phyloP scores from a whole-genome alignment of 768 basidiomycete species.

The Leccinellum rugosiceps region DNA sequence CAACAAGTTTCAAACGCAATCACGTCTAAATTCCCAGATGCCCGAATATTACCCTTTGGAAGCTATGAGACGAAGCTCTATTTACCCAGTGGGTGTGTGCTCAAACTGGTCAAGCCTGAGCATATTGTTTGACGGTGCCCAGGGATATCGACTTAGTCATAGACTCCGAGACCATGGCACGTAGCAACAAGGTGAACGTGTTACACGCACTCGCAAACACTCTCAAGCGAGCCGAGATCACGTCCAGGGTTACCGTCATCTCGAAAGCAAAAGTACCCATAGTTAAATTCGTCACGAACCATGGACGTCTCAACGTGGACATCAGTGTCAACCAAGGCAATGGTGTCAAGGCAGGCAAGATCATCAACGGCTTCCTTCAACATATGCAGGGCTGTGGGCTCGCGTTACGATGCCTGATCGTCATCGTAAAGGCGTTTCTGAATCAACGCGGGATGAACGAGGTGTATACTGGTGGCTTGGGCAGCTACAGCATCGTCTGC shows the following conservation, averaged over 20 bases:
- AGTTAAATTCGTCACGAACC: conserved; percentile 85
- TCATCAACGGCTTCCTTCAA: conserved; percentile 76
- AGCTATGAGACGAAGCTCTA: conserved; percentile 93
- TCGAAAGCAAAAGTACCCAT: conserved; percentile 95
- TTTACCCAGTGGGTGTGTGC: conserved; percentile 81
- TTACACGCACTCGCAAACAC: conserved; percentile 76
- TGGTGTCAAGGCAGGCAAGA: conserved; percentile 72
- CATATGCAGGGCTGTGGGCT: conserved; percentile 54
- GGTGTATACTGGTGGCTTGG: conserved; percentile 93
- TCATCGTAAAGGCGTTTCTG: conserved; percentile 90
- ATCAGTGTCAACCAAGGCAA: conserved; percentile 91
- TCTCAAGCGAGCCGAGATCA: conserved; percentile 71
- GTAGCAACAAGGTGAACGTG: conserved; percentile 62
- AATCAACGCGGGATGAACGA: conserved; percentile 93
- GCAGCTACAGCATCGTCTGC: conserved; percentile 93
- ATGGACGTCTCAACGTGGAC: conserved; percentile 85
- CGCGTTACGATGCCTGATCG: conserved; percentile 77
- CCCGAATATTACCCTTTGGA: conserved; percentile 82
- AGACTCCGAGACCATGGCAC: conserved; percentile 71
- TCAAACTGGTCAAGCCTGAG: not conserved
- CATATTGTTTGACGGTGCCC: conserved; percentile 13
- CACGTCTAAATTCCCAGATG: conserved; percentile 67
- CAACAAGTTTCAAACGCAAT: conserved; percentile 66
- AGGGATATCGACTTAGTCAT: conserved; percentile 97
- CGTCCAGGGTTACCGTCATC: conserved; percentile 81